Evolutionary conservation across 306 rosid species (phyloP), one percentile per base, ranked within the genome.

Genomic region (Casuarina cunninghamiana): DNA sequence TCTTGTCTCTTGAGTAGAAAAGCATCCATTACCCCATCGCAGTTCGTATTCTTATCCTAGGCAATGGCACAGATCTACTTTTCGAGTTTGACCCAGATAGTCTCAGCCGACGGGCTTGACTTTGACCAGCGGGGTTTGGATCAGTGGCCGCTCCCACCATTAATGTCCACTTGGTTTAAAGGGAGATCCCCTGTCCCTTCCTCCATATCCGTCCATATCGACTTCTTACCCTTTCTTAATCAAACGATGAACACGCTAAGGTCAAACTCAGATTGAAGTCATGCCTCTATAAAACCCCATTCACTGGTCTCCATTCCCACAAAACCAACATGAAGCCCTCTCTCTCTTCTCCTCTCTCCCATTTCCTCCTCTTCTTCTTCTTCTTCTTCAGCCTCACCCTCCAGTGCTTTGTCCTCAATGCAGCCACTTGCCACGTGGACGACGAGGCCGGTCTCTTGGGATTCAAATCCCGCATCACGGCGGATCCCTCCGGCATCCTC

Each of bases 401-500:
- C 19, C 54, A 11, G 7, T 70, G 37, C 68, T 53, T 70, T 41
- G 63, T 19, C 1, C 79, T n/a, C 71, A 3, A 74, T 35, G 87
- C 85, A 4, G 86, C 94, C 51, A 84, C 85, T 75, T 94, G 98
- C 66, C 81, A 89, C 53, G 55, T 49, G 6, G 89, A 89, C 17
- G 98, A 94, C 7, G 89, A 83, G 26, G 37, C 89, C 5, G 97
- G 91, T 3, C 88, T 94, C 2, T 76, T 92, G 44, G 92, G 82
- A 6, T 94, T 94, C 85, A 94, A 92, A 55, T 88, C 93, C 9
- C 81, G 80, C 45, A 92, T 94, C 78, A 77, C 69, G n/a, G 84
- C 93, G 19, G 98, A 94, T 79, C 98, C 98, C 2, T 88, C 93
- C 3, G 85, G 88, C 74, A 73, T 85, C 43, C 80, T 92, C 5